Evolutionary conservation across 108 stramenopile species (phyloP).

Genomic region (Schizochytrium sp.): DNA sequence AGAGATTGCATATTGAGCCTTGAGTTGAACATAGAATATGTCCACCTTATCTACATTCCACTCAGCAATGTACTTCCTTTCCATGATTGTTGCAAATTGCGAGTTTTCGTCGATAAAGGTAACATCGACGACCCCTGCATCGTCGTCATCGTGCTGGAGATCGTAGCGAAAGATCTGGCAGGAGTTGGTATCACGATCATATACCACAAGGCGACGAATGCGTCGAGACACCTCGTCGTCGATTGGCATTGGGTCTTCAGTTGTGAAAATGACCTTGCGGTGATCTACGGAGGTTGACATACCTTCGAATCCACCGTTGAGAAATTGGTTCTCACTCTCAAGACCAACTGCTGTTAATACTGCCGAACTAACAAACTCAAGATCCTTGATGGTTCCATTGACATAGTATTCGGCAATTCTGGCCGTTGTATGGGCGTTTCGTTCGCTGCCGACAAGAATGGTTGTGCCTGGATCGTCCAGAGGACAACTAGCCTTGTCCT

Average conservation of each 20-base stretch:
- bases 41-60: background rate
- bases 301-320: constrained; percentile 37
- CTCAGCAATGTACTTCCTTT: background rate
- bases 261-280: constrained; percentile 7
- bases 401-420: constrained; percentile 10
- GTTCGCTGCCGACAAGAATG: constrained; percentile 2
- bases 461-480: constrained; percentile 3
- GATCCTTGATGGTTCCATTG: constrained; percentile 30
- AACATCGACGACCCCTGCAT: background rate
- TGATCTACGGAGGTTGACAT: constrained; percentile 3
- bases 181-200: background rate
- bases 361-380: background rate
- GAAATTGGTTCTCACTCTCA: background rate
- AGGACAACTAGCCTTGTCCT: background rate
- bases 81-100: background rate
- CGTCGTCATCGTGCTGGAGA: background rate
- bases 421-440: background rate
- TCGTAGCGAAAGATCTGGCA: constrained; percentile 42
- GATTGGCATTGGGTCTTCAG: background rate
- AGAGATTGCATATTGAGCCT: background rate
- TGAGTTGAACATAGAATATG: background rate
- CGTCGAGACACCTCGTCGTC: background rate
- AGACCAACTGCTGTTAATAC: background rate
- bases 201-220: constrained; percentile 1
- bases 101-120: background rate